These are phyloP conservation scores for Fistulinella cinereoalba DNA, from an alignment of 1,284 basidiomycete genomes.

Conservation along the genomic window DNA sequence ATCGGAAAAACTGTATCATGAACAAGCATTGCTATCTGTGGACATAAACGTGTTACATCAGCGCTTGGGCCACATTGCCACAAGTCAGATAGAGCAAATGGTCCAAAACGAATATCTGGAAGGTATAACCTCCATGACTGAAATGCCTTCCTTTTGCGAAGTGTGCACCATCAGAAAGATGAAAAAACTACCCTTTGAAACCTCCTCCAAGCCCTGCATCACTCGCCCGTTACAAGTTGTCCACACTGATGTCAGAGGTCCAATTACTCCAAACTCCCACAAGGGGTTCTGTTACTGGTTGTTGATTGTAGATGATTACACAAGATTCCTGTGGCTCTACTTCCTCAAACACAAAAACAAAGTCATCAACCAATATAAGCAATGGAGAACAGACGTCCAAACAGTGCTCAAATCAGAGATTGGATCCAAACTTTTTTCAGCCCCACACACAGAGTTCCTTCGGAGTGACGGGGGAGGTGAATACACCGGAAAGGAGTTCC, in stretches of 20 bases:
- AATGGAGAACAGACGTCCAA: conserved; percentile 18
- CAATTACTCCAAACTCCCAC: conserved; percentile 22
- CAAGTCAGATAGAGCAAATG: too few relatives aligned
- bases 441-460: not conserved
- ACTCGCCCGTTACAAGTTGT: conserved; percentile 25
- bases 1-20: not conserved
- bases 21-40: too few relatives aligned
- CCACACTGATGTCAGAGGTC: conserved; percentile 34
- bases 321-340: conserved; percentile 17
- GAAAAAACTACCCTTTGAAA: too few relatives aligned
- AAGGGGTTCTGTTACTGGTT: too few relatives aligned
- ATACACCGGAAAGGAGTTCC: conserved; percentile 15
- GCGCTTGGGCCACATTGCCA: too few relatives aligned
- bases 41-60: too few relatives aligned
- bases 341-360: conserved; percentile 5
- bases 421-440: not conserved
- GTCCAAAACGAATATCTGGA: too few relatives aligned
- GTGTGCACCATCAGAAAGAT: too few relatives aligned
- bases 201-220: too few relatives aligned
- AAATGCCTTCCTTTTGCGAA: too few relatives aligned
- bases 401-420: conserved; percentile 17
- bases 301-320: conserved; percentile 33
- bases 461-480: not conserved
- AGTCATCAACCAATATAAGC: conserved; percentile 13
- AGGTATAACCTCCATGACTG: too few relatives aligned